Evolutionary conservation across 129 eudicot genomes (phyloP).

Genomic region (Daucus carota): DNA sequence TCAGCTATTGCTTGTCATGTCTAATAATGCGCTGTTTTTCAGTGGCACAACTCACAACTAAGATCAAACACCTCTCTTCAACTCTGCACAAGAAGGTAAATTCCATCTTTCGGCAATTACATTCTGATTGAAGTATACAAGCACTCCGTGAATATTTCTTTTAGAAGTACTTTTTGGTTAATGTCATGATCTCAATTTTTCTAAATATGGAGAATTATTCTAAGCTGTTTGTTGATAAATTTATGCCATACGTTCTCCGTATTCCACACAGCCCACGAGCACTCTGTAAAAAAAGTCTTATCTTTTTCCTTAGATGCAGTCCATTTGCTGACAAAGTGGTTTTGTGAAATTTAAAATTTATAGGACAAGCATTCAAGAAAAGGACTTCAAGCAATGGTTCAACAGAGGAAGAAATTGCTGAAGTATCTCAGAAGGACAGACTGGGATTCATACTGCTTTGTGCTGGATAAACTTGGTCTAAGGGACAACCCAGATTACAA

Average conservation of each 20-base stretch:
- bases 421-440: slow-evolving; percentile 74
- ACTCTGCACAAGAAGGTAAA: slow-evolving; percentile 44
- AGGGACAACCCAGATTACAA: slow-evolving; percentile 73
- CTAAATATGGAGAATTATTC: background rate
- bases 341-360: background rate
- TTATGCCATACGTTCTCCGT: background rate
- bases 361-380: slow-evolving; percentile 88
- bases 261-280: background rate
- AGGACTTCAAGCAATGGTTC: slow-evolving; percentile 85
- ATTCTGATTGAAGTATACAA: background rate
- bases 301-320: background rate
- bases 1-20: background rate
- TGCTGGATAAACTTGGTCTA: slow-evolving; percentile 87
- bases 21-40: slow-evolving; percentile 21
- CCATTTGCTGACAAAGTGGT: background rate
- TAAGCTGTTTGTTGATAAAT: background rate
- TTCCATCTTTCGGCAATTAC: background rate
- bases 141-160: background rate
- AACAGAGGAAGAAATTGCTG: slow-evolving; percentile 69
- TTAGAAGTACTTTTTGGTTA: background rate
- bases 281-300: background rate
- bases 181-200: background rate
- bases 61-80: slow-evolving; percentile 70
- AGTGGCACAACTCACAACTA: slow-evolving; percentile 89
- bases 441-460: slow-evolving; percentile 88